These are phyloP conservation scores for Phytophthora nicotianae DNA, from an alignment of 352 stramenopile genomes.

Conservation along the genomic window DNA sequence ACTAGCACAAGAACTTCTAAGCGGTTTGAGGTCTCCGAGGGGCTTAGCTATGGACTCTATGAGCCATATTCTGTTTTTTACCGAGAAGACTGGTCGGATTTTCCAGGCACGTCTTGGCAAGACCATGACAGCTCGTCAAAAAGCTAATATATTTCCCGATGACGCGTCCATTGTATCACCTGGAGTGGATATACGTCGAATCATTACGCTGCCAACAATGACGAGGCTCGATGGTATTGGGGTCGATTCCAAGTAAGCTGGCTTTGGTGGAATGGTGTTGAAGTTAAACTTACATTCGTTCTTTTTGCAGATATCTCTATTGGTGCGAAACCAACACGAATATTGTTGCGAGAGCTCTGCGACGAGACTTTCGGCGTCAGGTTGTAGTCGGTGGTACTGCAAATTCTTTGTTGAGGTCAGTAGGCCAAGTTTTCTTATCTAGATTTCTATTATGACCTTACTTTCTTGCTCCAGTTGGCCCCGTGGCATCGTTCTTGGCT, in stretches of 20 bases:
- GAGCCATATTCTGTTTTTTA: constrained; percentile 60
- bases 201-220: constrained; percentile 49
- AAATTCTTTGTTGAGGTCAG: constrained; percentile 59
- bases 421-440: background rate
- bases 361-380: constrained; percentile 50
- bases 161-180: constrained; percentile 21
- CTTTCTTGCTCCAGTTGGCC: constrained; percentile 54
- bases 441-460: background rate
- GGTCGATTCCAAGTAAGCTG: constrained; percentile 47
- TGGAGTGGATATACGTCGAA: constrained; percentile 19
- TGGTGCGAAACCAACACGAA: constrained; percentile 79
- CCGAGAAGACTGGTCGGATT: constrained; percentile 72
- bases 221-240: constrained; percentile 68
- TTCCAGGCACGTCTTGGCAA: constrained; percentile 30
- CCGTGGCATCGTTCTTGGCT: constrained; percentile 50
- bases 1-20: constrained; percentile 37
- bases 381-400: constrained; percentile 58
- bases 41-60: constrained; percentile 48
- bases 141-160: constrained; percentile 10
- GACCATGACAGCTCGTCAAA: constrained; percentile 7
- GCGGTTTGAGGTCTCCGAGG: constrained; percentile 49
- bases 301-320: constrained; percentile 57
- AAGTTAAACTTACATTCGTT: too few relatives aligned
- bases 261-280: too few relatives aligned
- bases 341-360: constrained; percentile 50